Evolutionary conservation across 257 asterid species (phyloP), one percentile per base, ranked within the genome.

Genomic region (Ilex asprella): DNA sequence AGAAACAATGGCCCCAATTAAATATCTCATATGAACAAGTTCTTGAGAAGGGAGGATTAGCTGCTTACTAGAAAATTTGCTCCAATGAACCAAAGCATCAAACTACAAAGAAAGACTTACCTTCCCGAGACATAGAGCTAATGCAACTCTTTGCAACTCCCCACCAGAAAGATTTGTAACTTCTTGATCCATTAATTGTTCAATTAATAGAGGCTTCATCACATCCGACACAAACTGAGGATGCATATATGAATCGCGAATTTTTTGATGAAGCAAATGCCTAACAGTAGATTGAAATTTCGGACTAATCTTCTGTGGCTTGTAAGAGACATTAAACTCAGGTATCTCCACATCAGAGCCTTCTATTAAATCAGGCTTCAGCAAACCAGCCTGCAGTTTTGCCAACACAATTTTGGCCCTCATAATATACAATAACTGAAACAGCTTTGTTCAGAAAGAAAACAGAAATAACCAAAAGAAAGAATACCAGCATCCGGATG

Each of bases 101-200:
- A 3, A 35, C 41, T 3, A 7, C 41, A 2, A 31, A 53, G 41
- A 31, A 32, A 56, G 16, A 14, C 32, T 61, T 67, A 93, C 99
- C 97, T 93, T 92, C 70, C 97, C 99, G 78, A 89, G 96, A 75
- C 99, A 92, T 7, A 92, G 83, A 54, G 94, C 73, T 51, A 92
- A 78, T 63, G 97, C 97, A 65, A 92, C 99, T 78, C 99, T 80
- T 73, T 92, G 99, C 67, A 92, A 81, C 78, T 92, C 99, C 82
- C 99, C 99, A 80, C 99, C 99, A 63, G 99, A 92, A 65, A 92
- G 97, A 67, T 92, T 92, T 70, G 81, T 85, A 64, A 92, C 97
- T 61, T 85, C 94, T 75, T 89, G 99, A 80, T 92, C 97, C 97
- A 93, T 89, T 56, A 93, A 81, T 79, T 89, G 95, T 79, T 93